These are phyloP conservation scores for Eryngium alpinum DNA, from an alignment of 140 eudicot species.

Conservation along the genomic window DNA sequence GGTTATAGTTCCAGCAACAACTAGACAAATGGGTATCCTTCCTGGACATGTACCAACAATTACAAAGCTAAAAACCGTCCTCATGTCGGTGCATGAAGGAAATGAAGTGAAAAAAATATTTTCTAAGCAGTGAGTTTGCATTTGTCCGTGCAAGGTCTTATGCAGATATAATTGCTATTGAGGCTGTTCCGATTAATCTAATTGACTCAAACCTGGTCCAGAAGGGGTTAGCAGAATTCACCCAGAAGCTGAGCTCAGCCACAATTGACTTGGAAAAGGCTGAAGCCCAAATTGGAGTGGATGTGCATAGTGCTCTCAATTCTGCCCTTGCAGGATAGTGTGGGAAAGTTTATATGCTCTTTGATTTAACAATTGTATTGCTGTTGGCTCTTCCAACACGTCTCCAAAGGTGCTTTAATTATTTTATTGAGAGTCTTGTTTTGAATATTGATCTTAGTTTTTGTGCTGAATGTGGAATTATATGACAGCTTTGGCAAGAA, in stretches of 20 bases:
- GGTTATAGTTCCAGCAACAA: slow-evolving; percentile 75
- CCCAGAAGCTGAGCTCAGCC: slow-evolving; percentile 68
- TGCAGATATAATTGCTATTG: slow-evolving; percentile 63
- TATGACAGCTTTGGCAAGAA: neutral
- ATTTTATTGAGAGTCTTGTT: neutral
- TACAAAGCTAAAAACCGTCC: slow-evolving; percentile 72
- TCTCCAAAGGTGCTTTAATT: neutral
- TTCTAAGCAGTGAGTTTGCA: slow-evolving; percentile 76
- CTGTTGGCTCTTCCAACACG: neutral
- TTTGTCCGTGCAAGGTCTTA: slow-evolving; percentile 60
- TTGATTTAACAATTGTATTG: slow-evolving; percentile 21
- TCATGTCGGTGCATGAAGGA: slow-evolving; percentile 67
- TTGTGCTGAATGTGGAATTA: neutral
- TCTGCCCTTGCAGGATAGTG: slow-evolving; percentile 54
- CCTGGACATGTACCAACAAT: slow-evolving; percentile 78
- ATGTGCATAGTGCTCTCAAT: slow-evolving; percentile 70
- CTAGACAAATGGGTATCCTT: slow-evolving; percentile 81
- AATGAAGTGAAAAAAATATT: slow-evolving; percentile 56
- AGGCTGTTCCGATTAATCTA: slow-evolving; percentile 66
- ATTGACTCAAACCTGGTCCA: slow-evolving; percentile 61
- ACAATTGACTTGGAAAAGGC: slow-evolving; percentile 77
- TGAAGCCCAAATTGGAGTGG: slow-evolving; percentile 87
- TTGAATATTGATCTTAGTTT: neutral
- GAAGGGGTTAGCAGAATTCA: slow-evolving; percentile 66
- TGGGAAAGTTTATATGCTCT: slow-evolving; percentile 5